Percentiles rank a stretch among this genome's conserved stretches.
phyloP scores from a whole-genome alignment of 352 stramenopile species.

The Thraustochytrium striatum region DNA sequence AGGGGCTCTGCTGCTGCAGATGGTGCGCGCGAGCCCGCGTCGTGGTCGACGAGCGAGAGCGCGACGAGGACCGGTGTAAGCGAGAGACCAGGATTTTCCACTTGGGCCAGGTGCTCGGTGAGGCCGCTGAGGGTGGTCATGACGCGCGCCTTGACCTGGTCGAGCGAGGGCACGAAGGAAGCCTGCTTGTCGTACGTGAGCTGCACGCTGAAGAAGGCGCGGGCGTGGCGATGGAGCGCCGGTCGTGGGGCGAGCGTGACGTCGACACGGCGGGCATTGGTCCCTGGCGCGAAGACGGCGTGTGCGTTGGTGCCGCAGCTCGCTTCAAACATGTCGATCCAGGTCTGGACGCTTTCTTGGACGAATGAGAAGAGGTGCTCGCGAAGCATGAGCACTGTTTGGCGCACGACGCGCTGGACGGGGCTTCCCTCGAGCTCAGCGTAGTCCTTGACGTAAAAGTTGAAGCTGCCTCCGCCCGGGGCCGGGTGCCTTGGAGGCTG shows the following conservation, averaged over 20 bases:
- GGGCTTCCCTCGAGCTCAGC: neutral
- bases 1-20: neutral
- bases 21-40: neutral
- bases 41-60: neutral
- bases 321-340: conserved; percentile 20
- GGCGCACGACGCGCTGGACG: conserved; percentile 6
- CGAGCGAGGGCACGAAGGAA: neutral
- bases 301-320: neutral
- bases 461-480: conserved; percentile 14
- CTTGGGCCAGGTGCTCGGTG: conserved; percentile 5
- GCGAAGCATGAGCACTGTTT: conserved; percentile 19
- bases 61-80: conserved; percentile 42
- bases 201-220: neutral
- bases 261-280: neutral
- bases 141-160: conserved; percentile 18
- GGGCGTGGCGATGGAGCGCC: neutral
- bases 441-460: conserved; percentile 23
- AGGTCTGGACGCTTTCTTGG: neutral
- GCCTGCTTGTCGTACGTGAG: neutral
- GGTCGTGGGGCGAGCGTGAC: neutral
- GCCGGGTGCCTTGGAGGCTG: conserved; percentile 5
- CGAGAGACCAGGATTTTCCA: too few relatives aligned
- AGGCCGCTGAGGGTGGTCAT: conserved; percentile 6
- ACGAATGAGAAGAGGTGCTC: conserved; percentile 27
- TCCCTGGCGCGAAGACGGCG: neutral